Evolutionary conservation across 2,329 filamentous ascomycete species (phyloP).

Genomic region (Sclerotinia glacialis): DNA sequence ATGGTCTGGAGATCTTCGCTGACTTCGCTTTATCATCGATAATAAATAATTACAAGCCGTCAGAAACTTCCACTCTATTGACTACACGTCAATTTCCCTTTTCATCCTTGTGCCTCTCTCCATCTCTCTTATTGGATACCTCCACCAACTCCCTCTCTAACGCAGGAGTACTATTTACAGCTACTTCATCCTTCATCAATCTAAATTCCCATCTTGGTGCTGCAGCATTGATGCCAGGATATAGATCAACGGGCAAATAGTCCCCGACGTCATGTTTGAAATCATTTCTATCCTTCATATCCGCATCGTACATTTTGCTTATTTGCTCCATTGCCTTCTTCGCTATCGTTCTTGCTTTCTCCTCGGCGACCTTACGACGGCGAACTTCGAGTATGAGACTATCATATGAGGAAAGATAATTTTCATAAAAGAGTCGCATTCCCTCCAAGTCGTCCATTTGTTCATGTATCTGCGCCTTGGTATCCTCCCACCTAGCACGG

Average conservation of each 20-base stretch:
- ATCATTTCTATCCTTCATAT: conserved; percentile 68
- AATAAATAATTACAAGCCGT: not conserved
- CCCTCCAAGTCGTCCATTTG: conserved; percentile 74
- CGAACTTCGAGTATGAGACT: conserved; percentile 80
- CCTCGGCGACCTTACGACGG: conserved; percentile 68
- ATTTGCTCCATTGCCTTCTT: conserved; percentile 75
- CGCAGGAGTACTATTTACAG: conserved; percentile 28
- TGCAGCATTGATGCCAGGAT: conserved; percentile 67
- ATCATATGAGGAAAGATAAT: conserved; percentile 81
- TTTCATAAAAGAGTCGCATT: conserved; percentile 79
- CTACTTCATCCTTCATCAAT: conserved; percentile 25
- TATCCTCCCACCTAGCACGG: conserved; percentile 66
- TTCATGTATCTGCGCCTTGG: conserved; percentile 64
- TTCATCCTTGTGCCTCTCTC: conserved; percentile 28
- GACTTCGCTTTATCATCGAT: not conserved
- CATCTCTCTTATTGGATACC: conserved; percentile 32
- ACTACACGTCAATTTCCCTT: not conserved
- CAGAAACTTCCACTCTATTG: no score
- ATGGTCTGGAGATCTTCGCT: not conserved
- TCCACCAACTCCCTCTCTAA: conserved; percentile 34
- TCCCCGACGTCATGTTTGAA: conserved; percentile 84
- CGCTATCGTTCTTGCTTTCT: conserved; percentile 70
- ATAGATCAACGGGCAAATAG: conserved; percentile 82
- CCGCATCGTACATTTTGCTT: conserved; percentile 69
- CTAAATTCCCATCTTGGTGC: conserved; percentile 36